phyloP scores from a whole-genome alignment of 257 asterid species.

The Galeopsis tetrahit region DNA sequence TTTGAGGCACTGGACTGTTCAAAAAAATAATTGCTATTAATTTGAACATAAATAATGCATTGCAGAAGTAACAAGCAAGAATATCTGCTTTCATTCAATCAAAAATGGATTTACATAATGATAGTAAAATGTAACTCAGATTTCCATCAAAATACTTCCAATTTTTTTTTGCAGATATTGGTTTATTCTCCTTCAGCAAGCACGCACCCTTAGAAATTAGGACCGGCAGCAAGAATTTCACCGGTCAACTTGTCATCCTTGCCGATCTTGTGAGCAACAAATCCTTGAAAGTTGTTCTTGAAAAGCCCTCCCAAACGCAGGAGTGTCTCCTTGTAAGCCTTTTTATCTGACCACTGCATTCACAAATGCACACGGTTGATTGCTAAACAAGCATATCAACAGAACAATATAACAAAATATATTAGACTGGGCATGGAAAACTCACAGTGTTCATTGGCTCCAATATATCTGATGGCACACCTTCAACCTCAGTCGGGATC shows the following conservation, averaged over 20 bases:
- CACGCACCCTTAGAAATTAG: slow-evolving; percentile 49
- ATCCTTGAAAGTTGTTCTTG: slow-evolving; percentile 84
- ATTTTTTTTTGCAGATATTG: slow-evolving; percentile 19
- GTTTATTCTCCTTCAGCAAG: background rate
- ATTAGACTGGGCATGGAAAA: background rate
- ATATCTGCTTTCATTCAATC: slow-evolving; percentile 33
- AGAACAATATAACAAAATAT: background rate
- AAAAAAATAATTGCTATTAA: too few species aligned
- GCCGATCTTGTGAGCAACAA: slow-evolving; percentile 80
- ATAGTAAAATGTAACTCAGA: background rate
- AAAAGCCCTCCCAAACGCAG: slow-evolving; percentile 81
- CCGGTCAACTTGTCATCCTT: slow-evolving; percentile 71
- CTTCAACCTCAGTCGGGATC: slow-evolving; percentile 82
- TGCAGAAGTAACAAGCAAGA: background rate
- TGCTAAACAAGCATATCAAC: background rate
- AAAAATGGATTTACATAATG: slow-evolving; percentile 9
- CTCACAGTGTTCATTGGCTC: slow-evolving; percentile 91
- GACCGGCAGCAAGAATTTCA: slow-evolving; percentile 94
- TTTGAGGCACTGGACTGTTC: too few species aligned
- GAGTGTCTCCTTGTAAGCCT: slow-evolving; percentile 75
- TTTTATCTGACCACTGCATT: slow-evolving; percentile 82
- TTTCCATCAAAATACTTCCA: background rate
- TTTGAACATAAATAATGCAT: too few species aligned
- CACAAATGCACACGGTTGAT: slow-evolving; percentile 16
- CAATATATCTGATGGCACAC: slow-evolving; percentile 87